Conservation (phyloP, 164 flowering plant genomes). For the Vitis rotundifolia region DNA sequence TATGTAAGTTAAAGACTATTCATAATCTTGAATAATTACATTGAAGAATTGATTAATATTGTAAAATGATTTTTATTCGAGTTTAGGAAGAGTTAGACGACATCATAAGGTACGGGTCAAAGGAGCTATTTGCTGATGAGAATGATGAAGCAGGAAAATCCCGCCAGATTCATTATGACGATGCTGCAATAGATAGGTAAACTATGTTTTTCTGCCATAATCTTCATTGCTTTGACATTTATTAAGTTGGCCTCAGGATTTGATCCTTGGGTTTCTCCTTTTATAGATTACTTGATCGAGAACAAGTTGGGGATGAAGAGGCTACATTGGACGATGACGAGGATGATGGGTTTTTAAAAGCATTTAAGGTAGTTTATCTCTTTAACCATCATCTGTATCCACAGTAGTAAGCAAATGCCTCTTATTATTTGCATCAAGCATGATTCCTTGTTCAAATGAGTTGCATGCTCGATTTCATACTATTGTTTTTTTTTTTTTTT, state of each 20-base stretch:
- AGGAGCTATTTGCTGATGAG: slow-evolving; percentile 94
- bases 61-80: neutral
- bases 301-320: slow-evolving; percentile 77
- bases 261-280: slow-evolving; percentile 8
- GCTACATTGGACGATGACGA: slow-evolving; percentile 77
- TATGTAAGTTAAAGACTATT: too few relatives aligned
- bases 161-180: slow-evolving; percentile 97
- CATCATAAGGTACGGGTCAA: slow-evolving; percentile 94
- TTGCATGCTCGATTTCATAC: too few relatives aligned
- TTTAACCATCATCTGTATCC: neutral
- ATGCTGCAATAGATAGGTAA: slow-evolving; percentile 91
- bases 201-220: neutral
- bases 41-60: neutral
- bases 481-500: too few relatives aligned
- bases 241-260: neutral
- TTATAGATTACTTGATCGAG: slow-evolving; percentile 85
- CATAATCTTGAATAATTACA: neutral
- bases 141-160: slow-evolving; percentile 88
- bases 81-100: slow-evolving; percentile 95
- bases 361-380: slow-evolving; percentile 70
- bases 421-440: too few relatives aligned
- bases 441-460: too few relatives aligned
- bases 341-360: slow-evolving; percentile 88
- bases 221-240: neutral
- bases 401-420: neutral